Base-by-base conservation (phyloP, 345 rosid genomes). In the Lenwebbia sp. region DNA sequence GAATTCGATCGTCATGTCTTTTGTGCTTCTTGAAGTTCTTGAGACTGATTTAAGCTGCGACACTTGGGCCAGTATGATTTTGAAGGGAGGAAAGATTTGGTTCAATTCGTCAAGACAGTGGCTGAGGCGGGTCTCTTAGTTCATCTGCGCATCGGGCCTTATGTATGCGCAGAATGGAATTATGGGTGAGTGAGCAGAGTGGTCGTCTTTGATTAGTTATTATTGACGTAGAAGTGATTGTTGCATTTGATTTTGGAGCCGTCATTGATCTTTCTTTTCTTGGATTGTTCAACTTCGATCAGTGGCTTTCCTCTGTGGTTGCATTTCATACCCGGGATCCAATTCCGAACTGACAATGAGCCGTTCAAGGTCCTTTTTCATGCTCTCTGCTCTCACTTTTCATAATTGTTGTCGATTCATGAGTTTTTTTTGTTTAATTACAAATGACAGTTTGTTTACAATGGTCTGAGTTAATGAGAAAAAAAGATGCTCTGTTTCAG, bases 271-370 rank as follows among this genome's bases (percentile, higher is more conserved):
- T 70, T 70, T 70, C 81, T 37, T 70, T 70, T 70, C 81, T 70
- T 70, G 47, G 47, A 70, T 70, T 19, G 78, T 37, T 10, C 47
- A 2, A 58, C 51, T 82, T 82, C 50, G 1, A 40, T 50, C 95
- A 97, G 99, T 47, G 99, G 99, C 22, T 97, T 97, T 89, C 99
- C 99, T 86, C 88, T 96, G 86, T 97, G 99, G 99, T 56, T 97
- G 86, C 99, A 96, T 92, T 97, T 95, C 75, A 84, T 97, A 52
- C 95, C 98, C 0, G 98, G 98, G 83, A 94, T 97, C 90, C 83
- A 94, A 91, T 89, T 97, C 65, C 95, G 99, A 54, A 97, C 99
- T 62, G 93, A 97, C 86, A 97, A 96, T 52, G 96, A 92, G 55
- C 99, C 98, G 8, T 97, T 92, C 89, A 95, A 96, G 98, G 98